Conservation (phyloP, 2,329 filamentous ascomycete species). For the Fusarium continuum region DNA sequence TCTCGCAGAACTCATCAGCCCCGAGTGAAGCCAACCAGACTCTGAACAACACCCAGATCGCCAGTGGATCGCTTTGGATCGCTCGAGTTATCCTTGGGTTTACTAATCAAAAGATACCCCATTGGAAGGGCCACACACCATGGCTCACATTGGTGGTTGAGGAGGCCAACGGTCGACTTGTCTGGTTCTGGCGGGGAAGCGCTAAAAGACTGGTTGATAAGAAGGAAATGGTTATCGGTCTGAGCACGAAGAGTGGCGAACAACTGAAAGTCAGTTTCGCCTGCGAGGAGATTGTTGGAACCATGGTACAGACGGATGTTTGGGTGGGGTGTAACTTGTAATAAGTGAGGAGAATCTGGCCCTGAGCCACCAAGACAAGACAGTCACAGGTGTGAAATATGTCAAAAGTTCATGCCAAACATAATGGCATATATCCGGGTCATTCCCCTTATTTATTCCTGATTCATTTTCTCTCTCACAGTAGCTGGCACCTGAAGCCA, state of each 20-base stretch:
- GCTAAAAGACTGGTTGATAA: slow-evolving; percentile 71
- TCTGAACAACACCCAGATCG: not conserved
- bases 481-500: not conserved
- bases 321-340: too few species aligned
- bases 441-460: not conserved
- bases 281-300: slow-evolving; percentile 85
- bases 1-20: not conserved
- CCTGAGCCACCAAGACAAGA: not conserved
- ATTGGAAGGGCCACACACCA: slow-evolving; percentile 71
- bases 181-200: slow-evolving; percentile 74
- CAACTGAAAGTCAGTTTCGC: slow-evolving; percentile 75
- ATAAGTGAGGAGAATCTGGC: slow-evolving; percentile 1
- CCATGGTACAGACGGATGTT: slow-evolving; percentile 50
- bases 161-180: slow-evolving; percentile 59
- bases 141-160: slow-evolving; percentile 80
- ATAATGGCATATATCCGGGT: not conserved
- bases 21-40: not conserved
- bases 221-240: slow-evolving; percentile 64
- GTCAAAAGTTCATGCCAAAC: not conserved
- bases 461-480: not conserved
- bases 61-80: slow-evolving; percentile 42
- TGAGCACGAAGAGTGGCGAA: slow-evolving; percentile 61
- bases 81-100: slow-evolving; percentile 76
- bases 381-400: not conserved
- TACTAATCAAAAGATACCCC: slow-evolving; percentile 68